Evolutionary conservation across 441 rosid genomes (phyloP).

Genomic region (Hypseocharis bilobata): DNA sequence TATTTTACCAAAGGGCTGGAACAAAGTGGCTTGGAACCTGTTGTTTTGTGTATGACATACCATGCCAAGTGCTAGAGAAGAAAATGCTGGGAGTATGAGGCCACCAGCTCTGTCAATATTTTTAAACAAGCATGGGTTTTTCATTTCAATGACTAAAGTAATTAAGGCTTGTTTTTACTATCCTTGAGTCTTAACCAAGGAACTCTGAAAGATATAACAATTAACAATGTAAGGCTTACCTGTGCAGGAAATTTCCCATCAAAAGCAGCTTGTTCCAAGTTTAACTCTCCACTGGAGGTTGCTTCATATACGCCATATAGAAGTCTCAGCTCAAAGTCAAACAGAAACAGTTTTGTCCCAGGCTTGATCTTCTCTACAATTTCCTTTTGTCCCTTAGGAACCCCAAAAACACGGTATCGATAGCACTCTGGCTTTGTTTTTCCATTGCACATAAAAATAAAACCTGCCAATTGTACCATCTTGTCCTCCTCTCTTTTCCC

Average conservation of each 20-base stretch:
- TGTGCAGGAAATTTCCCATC: constrained; percentile 30
- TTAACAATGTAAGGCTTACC: constrained; percentile 16
- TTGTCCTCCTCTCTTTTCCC: background rate
- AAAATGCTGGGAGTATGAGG: background rate
- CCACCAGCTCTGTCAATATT: background rate
- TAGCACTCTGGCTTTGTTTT: constrained; percentile 28
- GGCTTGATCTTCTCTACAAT: constrained; percentile 22
- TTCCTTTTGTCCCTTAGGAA: constrained; percentile 23
- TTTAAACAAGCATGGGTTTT: background rate
- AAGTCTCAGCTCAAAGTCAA: constrained; percentile 29
- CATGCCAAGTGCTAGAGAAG: no score
- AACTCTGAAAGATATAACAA: background rate
- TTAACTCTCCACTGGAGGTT: constrained; percentile 25
- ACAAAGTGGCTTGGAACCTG: background rate
- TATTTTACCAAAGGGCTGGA: background rate
- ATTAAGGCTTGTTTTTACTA: background rate
- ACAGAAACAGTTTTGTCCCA: constrained; percentile 27
- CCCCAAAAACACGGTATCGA: constrained; percentile 31
- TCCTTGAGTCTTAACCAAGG: background rate
- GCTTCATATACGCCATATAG: constrained; percentile 31
- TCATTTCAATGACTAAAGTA: background rate
- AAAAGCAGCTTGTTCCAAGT: constrained; percentile 29
- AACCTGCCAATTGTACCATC: constrained; percentile 14
- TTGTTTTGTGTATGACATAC: background rate
- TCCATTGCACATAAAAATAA: constrained; percentile 29